A percentile compares a stretch with the other conserved stretches of the same genome.
Conservation (phyloP, 1,284 basidiomycete species). For the Sporisorium reilianum region DNA sequence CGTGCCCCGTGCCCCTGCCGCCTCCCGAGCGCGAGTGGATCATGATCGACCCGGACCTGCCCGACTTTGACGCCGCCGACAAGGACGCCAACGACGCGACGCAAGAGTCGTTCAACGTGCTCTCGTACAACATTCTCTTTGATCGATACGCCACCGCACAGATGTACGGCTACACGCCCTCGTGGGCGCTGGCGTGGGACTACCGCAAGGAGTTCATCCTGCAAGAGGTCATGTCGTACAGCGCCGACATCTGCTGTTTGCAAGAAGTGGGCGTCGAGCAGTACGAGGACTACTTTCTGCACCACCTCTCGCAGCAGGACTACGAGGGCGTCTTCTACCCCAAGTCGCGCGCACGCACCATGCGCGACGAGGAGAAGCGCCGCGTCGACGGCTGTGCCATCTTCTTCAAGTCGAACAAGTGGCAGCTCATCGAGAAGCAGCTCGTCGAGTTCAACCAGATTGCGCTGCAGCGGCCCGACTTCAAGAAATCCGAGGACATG, state of each 20-base stretch:
- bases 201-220: constrained; percentile 93
- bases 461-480: constrained; percentile 92
- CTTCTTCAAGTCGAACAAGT: constrained; percentile 90
- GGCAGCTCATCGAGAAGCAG: constrained; percentile 91
- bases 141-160: constrained; percentile 89
- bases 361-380: constrained; percentile 86
- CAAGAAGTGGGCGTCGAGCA: constrained; percentile 91
- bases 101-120: constrained; percentile 78
- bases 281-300: constrained; percentile 92
- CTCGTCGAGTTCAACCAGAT: constrained; percentile 94
- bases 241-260: constrained; percentile 91
- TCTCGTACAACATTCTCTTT: constrained; percentile 96
- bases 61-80: constrained; percentile 70
- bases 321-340: constrained; percentile 95
- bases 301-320: constrained; percentile 79
- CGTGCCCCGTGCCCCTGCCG: constrained; percentile 81
- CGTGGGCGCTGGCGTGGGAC: constrained; percentile 94
- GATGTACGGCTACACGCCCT: constrained; percentile 95
- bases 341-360: constrained; percentile 93
- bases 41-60: constrained; percentile 78
- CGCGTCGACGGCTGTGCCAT: constrained; percentile 96
- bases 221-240: constrained; percentile 84
- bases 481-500: constrained; percentile 99
- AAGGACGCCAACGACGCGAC: constrained; percentile 56
- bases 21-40: constrained; percentile 89